Conservation (phyloP, 805 yeast genomes). For the Ogataea salicorniae region DNA sequence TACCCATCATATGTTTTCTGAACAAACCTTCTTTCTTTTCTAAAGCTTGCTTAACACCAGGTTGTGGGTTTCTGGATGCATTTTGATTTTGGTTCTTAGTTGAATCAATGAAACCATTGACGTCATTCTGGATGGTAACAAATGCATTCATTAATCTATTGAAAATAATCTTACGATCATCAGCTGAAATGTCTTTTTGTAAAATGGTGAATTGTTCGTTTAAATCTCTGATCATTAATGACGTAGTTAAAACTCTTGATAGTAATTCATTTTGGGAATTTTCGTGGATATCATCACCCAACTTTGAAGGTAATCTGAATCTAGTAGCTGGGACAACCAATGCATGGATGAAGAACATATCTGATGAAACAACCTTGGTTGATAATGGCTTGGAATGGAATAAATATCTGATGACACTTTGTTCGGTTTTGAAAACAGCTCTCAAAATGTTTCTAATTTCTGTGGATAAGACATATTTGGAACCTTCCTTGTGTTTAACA, state of each 20-base stretch:
- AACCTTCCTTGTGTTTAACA: conserved; percentile 60
- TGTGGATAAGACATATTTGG: conserved; percentile 81
- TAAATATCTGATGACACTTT: conserved; percentile 56
- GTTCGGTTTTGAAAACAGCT: conserved; percentile 72
- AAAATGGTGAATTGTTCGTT: conserved; percentile 74
- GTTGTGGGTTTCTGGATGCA: conserved; percentile 69
- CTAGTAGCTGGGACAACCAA: conserved; percentile 94
- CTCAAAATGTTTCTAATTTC: conserved; percentile 80
- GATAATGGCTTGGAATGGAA: conserved; percentile 77
- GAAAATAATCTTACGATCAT: conserved; percentile 71
- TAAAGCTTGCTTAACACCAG: conserved; percentile 95
- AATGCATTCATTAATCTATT: conserved; percentile 93
- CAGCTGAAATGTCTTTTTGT: conserved; percentile 56
- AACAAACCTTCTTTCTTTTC: conserved; percentile 98
- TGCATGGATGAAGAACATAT: conserved; percentile 84
- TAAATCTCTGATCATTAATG: conserved; percentile 78
- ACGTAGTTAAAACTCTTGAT: conserved; percentile 72
- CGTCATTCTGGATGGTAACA: conserved; percentile 92
- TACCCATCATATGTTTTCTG: conserved; percentile 99
- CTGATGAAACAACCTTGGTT: conserved; percentile 50
- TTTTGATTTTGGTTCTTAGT: conserved; percentile 76
- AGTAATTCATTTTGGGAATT: conserved; percentile 87
- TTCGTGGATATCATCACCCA: conserved; percentile 96
- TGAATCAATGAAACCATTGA: conserved; percentile 87
- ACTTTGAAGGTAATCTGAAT: conserved; percentile 92